phyloP scores from a whole-genome alignment of 2,329 filamentous ascomycete genomes.

The Pseudocercospora cruenta region DNA sequence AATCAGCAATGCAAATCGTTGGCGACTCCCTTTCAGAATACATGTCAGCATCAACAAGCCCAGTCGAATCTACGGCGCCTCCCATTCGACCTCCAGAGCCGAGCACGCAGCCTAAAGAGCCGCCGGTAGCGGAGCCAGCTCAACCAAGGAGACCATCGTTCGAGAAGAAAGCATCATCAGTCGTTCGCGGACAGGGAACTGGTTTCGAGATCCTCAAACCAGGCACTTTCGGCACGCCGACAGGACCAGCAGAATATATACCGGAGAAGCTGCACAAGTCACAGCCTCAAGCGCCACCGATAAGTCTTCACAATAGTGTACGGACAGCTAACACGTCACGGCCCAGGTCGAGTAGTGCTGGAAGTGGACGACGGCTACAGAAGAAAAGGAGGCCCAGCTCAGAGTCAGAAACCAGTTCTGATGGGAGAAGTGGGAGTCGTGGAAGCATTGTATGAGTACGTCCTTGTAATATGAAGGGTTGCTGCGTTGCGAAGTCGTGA shows the following conservation, averaged over 20 bases:
- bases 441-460: slow-evolving; percentile 12
- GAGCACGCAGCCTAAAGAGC: neutral
- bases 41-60: slow-evolving; percentile 12
- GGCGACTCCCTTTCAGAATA: slow-evolving; percentile 10
- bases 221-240: slow-evolving; percentile 34
- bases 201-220: slow-evolving; percentile 43
- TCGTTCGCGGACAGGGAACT: slow-evolving; percentile 39
- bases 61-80: neutral
- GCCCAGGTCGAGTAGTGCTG: slow-evolving; percentile 29
- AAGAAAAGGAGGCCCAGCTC: slow-evolving; percentile 37
- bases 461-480: neutral
- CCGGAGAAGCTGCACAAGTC: slow-evolving; percentile 23
- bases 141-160: slow-evolving; percentile 26
- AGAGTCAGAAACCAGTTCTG: slow-evolving; percentile 23
- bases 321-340: slow-evolving; percentile 4
- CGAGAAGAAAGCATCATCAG: slow-evolving; percentile 30
- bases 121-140: neutral
- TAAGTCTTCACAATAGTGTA: slow-evolving; percentile 34
- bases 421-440: slow-evolving; percentile 11
- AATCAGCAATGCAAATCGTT: slow-evolving; percentile 13
- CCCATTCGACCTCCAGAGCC: slow-evolving; percentile 1
- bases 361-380: slow-evolving; percentile 34
- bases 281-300: slow-evolving; percentile 27
- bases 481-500: neutral
- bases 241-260: slow-evolving; percentile 17